A percentile compares a stretch with the other conserved stretches of the same genome.
Conservation (phyloP, 768 basidiomycete genomes). For the Russula virescens region DNA sequence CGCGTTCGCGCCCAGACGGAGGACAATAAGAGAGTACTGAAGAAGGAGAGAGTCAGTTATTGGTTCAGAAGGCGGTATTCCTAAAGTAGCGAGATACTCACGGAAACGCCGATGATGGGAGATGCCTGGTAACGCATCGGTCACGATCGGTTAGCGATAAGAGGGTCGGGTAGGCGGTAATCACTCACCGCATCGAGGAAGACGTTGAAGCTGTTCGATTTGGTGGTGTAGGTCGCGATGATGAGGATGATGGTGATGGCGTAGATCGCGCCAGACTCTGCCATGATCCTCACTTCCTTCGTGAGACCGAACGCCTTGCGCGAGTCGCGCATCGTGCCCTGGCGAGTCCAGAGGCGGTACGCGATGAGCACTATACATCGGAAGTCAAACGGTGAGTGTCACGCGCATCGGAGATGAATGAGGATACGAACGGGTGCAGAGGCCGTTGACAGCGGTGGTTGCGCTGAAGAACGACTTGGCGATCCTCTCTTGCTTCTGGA, state of each 20-base stretch:
- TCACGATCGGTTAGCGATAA: neutral
- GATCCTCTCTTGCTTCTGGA: constrained; percentile 24
- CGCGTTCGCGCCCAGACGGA: neutral
- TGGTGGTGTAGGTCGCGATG: constrained; percentile 12
- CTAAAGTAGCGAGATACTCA: neutral
- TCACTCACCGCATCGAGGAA: constrained; percentile 20
- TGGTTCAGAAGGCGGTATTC: neutral
- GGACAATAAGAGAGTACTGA: constrained; percentile 16
- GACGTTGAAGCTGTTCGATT: constrained; percentile 19
- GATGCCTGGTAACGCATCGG: constrained; percentile 4
- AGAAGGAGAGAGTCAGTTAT: neutral
- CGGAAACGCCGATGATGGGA: constrained; percentile 19
- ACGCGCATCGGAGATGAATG: neutral
- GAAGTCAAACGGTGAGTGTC: too few relatives aligned
- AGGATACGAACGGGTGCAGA: constrained; percentile 28
- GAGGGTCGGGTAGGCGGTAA: neutral
- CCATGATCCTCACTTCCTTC: constrained; percentile 15
- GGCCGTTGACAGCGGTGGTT: constrained; percentile 27
- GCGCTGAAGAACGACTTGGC: constrained; percentile 27
- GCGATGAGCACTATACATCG: constrained; percentile 26
- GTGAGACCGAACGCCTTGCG: constrained; percentile 17
- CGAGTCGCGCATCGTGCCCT: constrained; percentile 18
- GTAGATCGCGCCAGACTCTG: constrained; percentile 21
- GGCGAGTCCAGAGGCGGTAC: constrained; percentile 27
- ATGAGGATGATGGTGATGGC: constrained; percentile 13